These are phyloP conservation scores for Fusarium beomiforme DNA, from an alignment of 2,329 filamentous ascomycete genomes.

Conservation along the genomic window DNA sequence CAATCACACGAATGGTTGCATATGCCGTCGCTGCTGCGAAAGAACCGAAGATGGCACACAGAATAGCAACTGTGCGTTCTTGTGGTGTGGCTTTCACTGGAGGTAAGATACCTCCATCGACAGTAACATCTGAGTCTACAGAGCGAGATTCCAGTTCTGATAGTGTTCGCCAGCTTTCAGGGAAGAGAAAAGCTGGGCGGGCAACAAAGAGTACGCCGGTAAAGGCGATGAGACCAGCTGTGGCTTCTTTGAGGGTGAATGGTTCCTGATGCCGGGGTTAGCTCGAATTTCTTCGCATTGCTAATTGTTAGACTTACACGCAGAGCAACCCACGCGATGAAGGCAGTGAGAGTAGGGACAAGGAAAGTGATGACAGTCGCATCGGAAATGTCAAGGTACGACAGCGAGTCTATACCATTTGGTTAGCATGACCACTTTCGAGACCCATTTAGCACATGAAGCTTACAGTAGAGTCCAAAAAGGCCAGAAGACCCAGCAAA, in stretches of 20 bases:
- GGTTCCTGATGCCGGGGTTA: slow-evolving; percentile 61
- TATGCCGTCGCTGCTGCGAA: slow-evolving; percentile 75
- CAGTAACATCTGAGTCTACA: slow-evolving; percentile 4
- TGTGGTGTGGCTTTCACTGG: slow-evolving; percentile 58
- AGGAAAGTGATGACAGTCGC: slow-evolving; percentile 85
- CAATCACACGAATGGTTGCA: slow-evolving; percentile 79
- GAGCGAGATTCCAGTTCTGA: neutral
- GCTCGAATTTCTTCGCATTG: accelerated
- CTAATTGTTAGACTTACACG: slow-evolving; percentile 11
- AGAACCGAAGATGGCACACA: slow-evolving; percentile 74
- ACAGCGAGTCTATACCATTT: slow-evolving; percentile 51
- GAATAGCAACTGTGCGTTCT: slow-evolving; percentile 72
- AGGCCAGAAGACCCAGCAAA: slow-evolving; percentile 72
- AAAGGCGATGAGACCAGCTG: slow-evolving; percentile 75
- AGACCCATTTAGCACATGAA: accelerated
- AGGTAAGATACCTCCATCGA: slow-evolving; percentile 39
- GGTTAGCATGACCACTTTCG: neutral
- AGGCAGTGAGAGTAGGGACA: slow-evolving; percentile 73
- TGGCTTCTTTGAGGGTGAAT: slow-evolving; percentile 75
- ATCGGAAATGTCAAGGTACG: slow-evolving; percentile 80
- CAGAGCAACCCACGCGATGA: slow-evolving; percentile 69
- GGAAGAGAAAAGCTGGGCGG: slow-evolving; percentile 70
- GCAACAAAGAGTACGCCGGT: slow-evolving; percentile 81
- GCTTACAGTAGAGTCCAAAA: slow-evolving; percentile 63
- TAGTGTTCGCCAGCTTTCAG: slow-evolving; percentile 10